These are phyloP conservation scores for Plectosphaerella cucumerina DNA, from an alignment of 2,329 filamentous ascomycete species.

Conservation along the genomic window DNA sequence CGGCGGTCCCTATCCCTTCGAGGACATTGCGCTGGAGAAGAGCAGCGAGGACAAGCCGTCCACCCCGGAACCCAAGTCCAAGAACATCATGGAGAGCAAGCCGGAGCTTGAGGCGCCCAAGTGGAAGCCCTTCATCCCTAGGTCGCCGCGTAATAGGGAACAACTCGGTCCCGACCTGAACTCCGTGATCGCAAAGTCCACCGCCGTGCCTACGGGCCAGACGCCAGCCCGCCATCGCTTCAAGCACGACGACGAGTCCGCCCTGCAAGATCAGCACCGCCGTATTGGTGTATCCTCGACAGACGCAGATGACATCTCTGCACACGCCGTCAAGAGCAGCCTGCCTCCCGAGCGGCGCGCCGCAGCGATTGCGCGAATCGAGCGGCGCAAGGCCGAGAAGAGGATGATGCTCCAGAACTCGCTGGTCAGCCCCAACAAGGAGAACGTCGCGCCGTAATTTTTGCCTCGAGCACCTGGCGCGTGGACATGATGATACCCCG, in stretches of 20 bases:
- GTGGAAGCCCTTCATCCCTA: slow-evolving; percentile 38
- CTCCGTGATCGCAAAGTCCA: slow-evolving; percentile 23
- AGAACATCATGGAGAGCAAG: slow-evolving; percentile 7
- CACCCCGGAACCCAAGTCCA: not conserved
- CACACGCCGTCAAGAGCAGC: slow-evolving; percentile 26
- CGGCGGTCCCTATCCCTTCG: not conserved
- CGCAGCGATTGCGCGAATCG: slow-evolving; percentile 50
- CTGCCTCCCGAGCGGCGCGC: slow-evolving; percentile 48
- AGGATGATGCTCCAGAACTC: slow-evolving; percentile 20
- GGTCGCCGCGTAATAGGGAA: slow-evolving; percentile 32
- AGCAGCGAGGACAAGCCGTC: not conserved
- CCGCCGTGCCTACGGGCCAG: slow-evolving; percentile 15
- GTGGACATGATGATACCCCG: not conserved
- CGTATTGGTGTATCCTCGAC: slow-evolving; percentile 27
- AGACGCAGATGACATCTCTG: slow-evolving; percentile 12
- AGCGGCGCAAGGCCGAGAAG: slow-evolving; percentile 48
- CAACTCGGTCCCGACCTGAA: slow-evolving; percentile 29
- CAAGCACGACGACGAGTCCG: slow-evolving; percentile 22
- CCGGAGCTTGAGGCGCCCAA: slow-evolving; percentile 25
- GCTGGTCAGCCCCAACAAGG: slow-evolving; percentile 37
- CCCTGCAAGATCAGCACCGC: slow-evolving; percentile 38
- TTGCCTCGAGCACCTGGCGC: not conserved
- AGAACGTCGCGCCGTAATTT: slow-evolving; percentile 36
- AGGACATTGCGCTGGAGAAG: slow-evolving; percentile 1
- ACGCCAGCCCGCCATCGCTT: slow-evolving; percentile 20